phyloP scores from a whole-genome alignment of 331 rosid species.

The Malus hybrid region DNA sequence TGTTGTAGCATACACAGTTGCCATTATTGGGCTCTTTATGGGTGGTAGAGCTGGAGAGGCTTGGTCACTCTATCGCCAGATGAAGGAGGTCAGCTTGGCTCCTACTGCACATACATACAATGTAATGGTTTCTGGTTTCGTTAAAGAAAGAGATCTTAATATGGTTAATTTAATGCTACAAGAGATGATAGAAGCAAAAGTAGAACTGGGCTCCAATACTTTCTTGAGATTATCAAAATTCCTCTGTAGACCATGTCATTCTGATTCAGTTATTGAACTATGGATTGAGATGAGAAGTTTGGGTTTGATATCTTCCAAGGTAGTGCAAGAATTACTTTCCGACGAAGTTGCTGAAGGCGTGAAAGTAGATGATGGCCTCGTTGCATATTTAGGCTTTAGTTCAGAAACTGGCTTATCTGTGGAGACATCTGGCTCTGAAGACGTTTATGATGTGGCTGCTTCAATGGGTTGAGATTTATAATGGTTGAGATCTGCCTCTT shows the following conservation, averaged over 20 bases:
- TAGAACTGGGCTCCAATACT: slow-evolving; percentile 31
- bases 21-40: slow-evolving; percentile 44
- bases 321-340: slow-evolving; percentile 4
- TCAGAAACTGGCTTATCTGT: slow-evolving; percentile 10
- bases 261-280: slow-evolving; percentile 14
- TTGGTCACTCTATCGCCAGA: slow-evolving; percentile 27
- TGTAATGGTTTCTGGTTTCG: slow-evolving; percentile 35
- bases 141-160: slow-evolving; percentile 30
- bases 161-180: slow-evolving; percentile 35
- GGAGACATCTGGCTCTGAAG: slow-evolving; percentile 39
- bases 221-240: slow-evolving; percentile 32
- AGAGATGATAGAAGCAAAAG: slow-evolving; percentile 56
- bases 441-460: slow-evolving; percentile 34
- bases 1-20: slow-evolving; percentile 38
- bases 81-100: slow-evolving; percentile 51
- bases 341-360: slow-evolving; percentile 3
- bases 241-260: not conserved
- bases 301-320: slow-evolving; percentile 39
- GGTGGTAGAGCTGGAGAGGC: slow-evolving; percentile 55
- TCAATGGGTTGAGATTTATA: slow-evolving; percentile 29
- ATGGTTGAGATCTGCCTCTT: not conserved
- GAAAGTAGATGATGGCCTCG: slow-evolving; percentile 19
- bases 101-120: slow-evolving; percentile 42
- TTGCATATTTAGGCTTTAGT: slow-evolving; percentile 2
- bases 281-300: slow-evolving; percentile 44